Evolutionary conservation across 495 filamentous ascomycete species (phyloP).

Genomic region (Aspergillus hancockii): DNA sequence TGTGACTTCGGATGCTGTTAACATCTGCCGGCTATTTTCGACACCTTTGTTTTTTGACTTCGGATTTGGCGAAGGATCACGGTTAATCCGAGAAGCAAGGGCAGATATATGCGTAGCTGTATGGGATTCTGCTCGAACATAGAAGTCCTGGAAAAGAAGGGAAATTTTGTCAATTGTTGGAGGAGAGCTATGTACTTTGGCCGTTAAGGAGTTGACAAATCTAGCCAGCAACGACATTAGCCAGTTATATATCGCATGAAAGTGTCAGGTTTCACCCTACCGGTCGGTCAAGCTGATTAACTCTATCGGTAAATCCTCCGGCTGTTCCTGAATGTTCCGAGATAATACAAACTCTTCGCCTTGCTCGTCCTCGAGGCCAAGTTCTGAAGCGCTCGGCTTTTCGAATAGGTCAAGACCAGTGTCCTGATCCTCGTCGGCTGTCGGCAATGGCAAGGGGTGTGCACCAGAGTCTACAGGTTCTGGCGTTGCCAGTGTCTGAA

Average conservation of each 20-base stretch:
- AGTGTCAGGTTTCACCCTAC: slow-evolving; percentile 43
- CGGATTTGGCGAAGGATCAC: slow-evolving; percentile 55
- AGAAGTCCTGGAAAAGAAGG: slow-evolving; percentile 92
- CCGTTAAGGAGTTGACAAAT: slow-evolving; percentile 88
- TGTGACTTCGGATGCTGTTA: slow-evolving; percentile 82
- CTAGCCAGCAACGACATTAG: slow-evolving; percentile 39
- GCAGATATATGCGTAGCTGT: slow-evolving; percentile 86
- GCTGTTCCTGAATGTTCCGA: slow-evolving; percentile 58
- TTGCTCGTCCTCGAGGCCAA: slow-evolving; percentile 50
- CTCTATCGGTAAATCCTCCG: slow-evolving; percentile 91
- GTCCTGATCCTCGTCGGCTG: slow-evolving; percentile 33
- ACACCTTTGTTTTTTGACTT: slow-evolving; percentile 27
- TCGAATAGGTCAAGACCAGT: slow-evolving; percentile 48
- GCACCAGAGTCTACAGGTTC: slow-evolving; percentile 38
- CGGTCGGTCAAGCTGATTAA: slow-evolving; percentile 85
- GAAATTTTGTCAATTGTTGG: slow-evolving; percentile 82
- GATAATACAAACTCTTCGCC: slow-evolving; percentile 46
- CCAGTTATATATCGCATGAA: background rate
- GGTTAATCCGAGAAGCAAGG: slow-evolving; percentile 71
- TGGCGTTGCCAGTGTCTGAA: slow-evolving; percentile 55
- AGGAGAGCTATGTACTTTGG: slow-evolving; percentile 82
- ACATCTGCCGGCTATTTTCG: slow-evolving; percentile 75
- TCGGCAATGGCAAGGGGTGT: slow-evolving; percentile 25
- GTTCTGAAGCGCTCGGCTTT: slow-evolving; percentile 51
- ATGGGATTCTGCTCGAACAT: slow-evolving; percentile 75